Base-by-base conservation (phyloP, 257 asterid genomes). In the Voacanga thouarsii region DNA sequence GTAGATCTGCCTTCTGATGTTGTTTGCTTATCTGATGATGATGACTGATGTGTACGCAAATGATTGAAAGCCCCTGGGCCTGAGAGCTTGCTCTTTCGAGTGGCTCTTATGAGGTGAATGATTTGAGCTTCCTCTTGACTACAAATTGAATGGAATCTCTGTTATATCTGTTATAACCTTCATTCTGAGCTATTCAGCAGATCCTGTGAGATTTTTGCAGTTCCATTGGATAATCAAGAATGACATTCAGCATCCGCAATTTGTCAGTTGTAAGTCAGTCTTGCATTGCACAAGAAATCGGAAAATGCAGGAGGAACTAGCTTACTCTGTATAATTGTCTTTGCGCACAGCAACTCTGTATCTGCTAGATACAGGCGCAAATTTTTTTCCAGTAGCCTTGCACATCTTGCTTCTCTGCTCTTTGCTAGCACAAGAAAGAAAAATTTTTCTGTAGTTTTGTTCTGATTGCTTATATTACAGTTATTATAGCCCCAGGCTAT, bases 11-110 rank as follows among this genome's bases (percentile, higher is more conserved):
- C 82, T 28, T 43, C 82, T 12, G 82, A 83, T 76, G 90, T 90
- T 19, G 94, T 92, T 78, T 89, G 89, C 84, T 84, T 90, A 68
- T 92, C 97, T 19, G 97, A 92, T 68, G 97, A 88, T 30, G 96
- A 89, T 4, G 90, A 90, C 33, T 89, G 83, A 83, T 50, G 15
- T 72, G 74, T 47, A 43, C 30, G 47, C 69, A 24, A 51, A 12
- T 26, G 47, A 14, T 43, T 10, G 12, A n/a, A 23, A 44, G 19
- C 57, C 1, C 1, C 23, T 43, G 59, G 21, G 37, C 44, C 75
- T 47, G 24, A 9, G 30, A 68, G 53, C 24, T 68, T n/a, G 49
- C 23, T 67, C 2, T 67, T 67, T 1, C 18, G 16, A 2, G 5
- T 15, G 8, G 23, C 71, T 18, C 49, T 37, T 65, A 37, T 23